Evolutionary conservation across 345 rosid genomes (phyloP).

Genomic region (Eucalyptus victrix): DNA sequence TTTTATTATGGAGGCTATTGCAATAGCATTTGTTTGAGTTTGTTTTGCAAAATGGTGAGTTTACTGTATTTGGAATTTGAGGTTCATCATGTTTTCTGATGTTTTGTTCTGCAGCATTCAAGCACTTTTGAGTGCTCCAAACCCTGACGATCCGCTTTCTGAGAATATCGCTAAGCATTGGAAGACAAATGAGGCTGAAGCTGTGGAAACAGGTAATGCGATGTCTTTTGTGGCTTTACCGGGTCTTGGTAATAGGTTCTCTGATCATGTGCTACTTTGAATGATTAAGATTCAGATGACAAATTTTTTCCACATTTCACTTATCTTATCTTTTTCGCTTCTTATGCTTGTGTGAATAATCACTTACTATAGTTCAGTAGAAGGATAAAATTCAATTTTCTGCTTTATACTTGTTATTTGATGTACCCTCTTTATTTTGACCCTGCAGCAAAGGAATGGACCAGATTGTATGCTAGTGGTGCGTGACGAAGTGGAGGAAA

Average conservation of each 20-base stretch:
- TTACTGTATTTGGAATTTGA: not conserved
- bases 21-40: not conserved
- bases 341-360: not conserved
- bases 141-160: conserved; percentile 54
- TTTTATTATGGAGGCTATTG: not conserved
- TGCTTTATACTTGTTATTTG: not conserved
- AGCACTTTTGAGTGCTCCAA: conserved; percentile 58
- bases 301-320: not conserved
- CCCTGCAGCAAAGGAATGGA: conserved; percentile 95
- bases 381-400: not conserved
- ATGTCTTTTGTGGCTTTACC: not conserved
- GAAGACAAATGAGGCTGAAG: conserved; percentile 51
- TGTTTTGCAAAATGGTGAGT: not conserved
- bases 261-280: not conserved
- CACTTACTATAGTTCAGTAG: not conserved
- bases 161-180: conserved; percentile 66
- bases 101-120: conserved; percentile 21
- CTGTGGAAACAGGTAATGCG: conserved; percentile 44
- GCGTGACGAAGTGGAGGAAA: conserved; percentile 28
- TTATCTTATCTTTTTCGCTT: not conserved
- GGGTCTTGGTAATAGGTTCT: not conserved
- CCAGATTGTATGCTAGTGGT: conserved; percentile 85
- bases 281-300: not conserved
- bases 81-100: not conserved
- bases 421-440: not conserved